Evolutionary conservation across 2,329 filamentous ascomycete species (phyloP).

Genomic region (Ophiostoma ulmi): DNA sequence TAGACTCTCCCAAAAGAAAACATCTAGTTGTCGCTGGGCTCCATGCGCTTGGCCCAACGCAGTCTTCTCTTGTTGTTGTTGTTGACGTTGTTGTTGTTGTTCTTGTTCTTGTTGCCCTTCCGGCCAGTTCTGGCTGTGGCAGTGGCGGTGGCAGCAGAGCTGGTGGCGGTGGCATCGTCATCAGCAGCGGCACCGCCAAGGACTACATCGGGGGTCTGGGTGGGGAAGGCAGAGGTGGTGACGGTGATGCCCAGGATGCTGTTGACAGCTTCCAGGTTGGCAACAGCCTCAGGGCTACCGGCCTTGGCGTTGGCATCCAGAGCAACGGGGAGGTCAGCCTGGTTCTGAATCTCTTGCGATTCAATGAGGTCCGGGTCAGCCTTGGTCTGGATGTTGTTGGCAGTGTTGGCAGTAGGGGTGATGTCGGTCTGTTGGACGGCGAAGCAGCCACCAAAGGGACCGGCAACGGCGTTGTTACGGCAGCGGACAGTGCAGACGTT

Average conservation of each 20-base stretch:
- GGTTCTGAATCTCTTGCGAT: slow-evolving; percentile 47
- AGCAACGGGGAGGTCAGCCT: slow-evolving; percentile 37
- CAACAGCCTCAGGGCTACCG: not conserved
- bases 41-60: slow-evolving; percentile 14
- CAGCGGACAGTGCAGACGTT: slow-evolving; percentile 56
- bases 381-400: slow-evolving; percentile 39
- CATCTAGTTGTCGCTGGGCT: slow-evolving; percentile 11
- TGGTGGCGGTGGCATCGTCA: not conserved
- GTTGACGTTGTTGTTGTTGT: slow-evolving; percentile 5
- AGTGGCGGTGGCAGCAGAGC: not conserved
- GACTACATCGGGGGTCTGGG: slow-evolving; percentile 14
- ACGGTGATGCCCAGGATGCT: slow-evolving; percentile 15
- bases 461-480: slow-evolving; percentile 48
- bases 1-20: not conserved
- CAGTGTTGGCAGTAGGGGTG: slow-evolving; percentile 39
- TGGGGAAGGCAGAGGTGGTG: slow-evolving; percentile 15
- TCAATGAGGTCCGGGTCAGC: slow-evolving; percentile 40
- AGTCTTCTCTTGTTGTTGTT: not conserved
- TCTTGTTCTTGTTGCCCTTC: slow-evolving; percentile 13
- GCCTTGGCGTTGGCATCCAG: slow-evolving; percentile 17
- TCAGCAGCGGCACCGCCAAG: not conserved
- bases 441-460: slow-evolving; percentile 49
- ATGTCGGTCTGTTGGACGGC: slow-evolving; percentile 51
- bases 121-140: not conserved
- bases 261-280: slow-evolving; percentile 16